Evolutionary conservation across 1,284 basidiomycete species (phyloP).

Genomic region (Phlebopus sp.): DNA sequence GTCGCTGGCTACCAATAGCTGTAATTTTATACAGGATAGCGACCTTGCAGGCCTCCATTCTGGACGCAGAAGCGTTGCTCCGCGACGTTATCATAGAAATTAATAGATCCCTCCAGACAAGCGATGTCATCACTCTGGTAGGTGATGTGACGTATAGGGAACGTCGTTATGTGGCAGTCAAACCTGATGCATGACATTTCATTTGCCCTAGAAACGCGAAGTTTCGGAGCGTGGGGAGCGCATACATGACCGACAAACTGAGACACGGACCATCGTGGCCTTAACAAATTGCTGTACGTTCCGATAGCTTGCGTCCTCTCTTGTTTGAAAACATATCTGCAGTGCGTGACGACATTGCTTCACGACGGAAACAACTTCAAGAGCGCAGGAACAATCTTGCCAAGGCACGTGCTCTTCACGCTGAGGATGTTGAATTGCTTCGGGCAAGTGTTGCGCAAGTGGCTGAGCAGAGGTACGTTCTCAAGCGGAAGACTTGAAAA

Average conservation of each 20-base stretch:
- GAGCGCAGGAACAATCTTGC: conserved; percentile 49
- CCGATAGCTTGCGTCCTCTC: conserved; percentile 15
- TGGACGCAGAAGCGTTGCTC: conserved; percentile 64
- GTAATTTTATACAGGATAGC: conserved; percentile 50
- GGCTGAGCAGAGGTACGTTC: conserved; percentile 24
- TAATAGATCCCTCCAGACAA: conserved; percentile 46
- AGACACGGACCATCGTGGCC: conserved; percentile 39
- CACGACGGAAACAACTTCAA: conserved; percentile 40
- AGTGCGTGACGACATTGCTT: conserved; percentile 45
- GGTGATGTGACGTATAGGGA: conserved; percentile 23
- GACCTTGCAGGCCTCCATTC: conserved; percentile 64
- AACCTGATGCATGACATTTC: conserved; percentile 21
- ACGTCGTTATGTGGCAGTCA: conserved; percentile 25
- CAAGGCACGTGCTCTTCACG: conserved; percentile 42
- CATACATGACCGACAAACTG: conserved; percentile 45
- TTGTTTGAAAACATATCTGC: conserved; percentile 10
- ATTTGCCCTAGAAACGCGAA: conserved; percentile 54
- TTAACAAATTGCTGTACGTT: conserved; percentile 48
- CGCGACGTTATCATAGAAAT: conserved; percentile 52
- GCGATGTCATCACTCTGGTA: conserved; percentile 46
- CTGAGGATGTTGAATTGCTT: conserved; percentile 36
- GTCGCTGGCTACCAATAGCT: not conserved
- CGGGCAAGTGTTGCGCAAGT: conserved; percentile 33
- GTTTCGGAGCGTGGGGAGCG: conserved; percentile 56
- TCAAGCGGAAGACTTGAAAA: not conserved